These are phyloP conservation scores for Polymyxa betae DNA, from an alignment of 208 protist species.

Conservation along the genomic window DNA sequence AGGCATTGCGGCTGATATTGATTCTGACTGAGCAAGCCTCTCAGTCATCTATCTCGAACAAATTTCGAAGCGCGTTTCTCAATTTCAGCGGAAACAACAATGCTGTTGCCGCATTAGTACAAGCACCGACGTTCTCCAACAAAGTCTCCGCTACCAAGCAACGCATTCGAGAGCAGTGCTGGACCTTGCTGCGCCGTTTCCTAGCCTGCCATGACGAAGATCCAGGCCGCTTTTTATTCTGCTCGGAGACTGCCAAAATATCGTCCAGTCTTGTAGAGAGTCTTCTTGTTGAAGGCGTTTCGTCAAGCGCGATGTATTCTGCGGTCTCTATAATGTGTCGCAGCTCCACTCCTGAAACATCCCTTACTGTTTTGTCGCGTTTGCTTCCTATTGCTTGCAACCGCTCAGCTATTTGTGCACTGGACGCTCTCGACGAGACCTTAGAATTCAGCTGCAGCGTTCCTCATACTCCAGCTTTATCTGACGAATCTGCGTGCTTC, in stretches of 20 bases:
- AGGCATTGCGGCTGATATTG: not conserved
- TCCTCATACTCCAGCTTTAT: not conserved
- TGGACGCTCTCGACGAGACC: constrained; percentile 16
- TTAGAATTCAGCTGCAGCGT: not conserved
- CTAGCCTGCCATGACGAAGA: not conserved
- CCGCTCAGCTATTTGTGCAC: constrained; percentile 3
- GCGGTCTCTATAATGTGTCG: constrained; percentile 27
- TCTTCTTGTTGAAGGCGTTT: not conserved
- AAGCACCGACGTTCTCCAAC: not conserved
- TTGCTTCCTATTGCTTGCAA: not conserved
- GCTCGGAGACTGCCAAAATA: not conserved
- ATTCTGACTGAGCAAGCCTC: not conserved
- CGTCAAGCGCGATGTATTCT: not conserved
- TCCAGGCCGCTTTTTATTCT: not conserved
- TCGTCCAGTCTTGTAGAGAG: not conserved
- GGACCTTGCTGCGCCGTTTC: not conserved
- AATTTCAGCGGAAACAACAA: not conserved
- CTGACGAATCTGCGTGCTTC: not conserved
- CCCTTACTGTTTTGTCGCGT: not conserved
- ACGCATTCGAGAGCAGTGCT: not conserved
- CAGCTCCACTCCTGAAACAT: not conserved
- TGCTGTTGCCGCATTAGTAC: not conserved
- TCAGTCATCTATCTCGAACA: not conserved
- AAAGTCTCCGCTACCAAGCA: not conserved
- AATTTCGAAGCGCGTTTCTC: not conserved